These are phyloP conservation scores for Mucor lusitanicus DNA, from an alignment of 371 early-diverging fungal species.

Conservation along the genomic window DNA sequence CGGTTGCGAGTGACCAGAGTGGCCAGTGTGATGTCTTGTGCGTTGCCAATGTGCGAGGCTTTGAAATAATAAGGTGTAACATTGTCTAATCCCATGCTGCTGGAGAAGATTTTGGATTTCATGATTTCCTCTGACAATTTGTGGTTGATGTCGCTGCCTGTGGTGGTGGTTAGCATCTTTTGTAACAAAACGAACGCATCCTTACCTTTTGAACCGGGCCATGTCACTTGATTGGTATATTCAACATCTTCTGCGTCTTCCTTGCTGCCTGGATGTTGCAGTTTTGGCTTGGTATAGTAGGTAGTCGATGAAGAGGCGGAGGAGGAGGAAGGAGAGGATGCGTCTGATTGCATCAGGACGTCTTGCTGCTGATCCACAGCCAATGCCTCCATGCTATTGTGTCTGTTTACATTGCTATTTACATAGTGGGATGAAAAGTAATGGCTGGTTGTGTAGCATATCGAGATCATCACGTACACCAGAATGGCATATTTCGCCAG, in stretches of 20 bases:
- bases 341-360: not conserved
- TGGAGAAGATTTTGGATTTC: conserved; percentile 53
- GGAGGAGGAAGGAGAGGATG: not conserved
- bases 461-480: conserved; percentile 19
- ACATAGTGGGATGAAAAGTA: conserved; percentile 22
- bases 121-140: conserved; percentile 41
- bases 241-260: conserved; percentile 8
- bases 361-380: not conserved
- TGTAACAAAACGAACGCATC: not conserved
- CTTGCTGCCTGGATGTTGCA: not conserved
- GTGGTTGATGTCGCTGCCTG: conserved; percentile 16
- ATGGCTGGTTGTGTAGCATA: conserved; percentile 25
- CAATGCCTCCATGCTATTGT: conserved; percentile 2
- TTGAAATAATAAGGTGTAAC: conserved; percentile 61
- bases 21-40: conserved; percentile 58
- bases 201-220: conserved; percentile 24
- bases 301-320: not conserved
- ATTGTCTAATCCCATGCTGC: conserved; percentile 55
- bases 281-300: conserved; percentile 3
- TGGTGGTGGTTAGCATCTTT: not conserved
- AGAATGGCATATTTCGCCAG: conserved; percentile 23
- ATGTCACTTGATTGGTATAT: conserved; percentile 13
- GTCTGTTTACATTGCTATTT: conserved; percentile 7
- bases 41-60: conserved; percentile 34
- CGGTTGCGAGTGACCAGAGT: conserved; percentile 55